Evolutionary conservation across 129 eudicot species (phyloP).

Genomic region (Flaveria bidentis): DNA sequence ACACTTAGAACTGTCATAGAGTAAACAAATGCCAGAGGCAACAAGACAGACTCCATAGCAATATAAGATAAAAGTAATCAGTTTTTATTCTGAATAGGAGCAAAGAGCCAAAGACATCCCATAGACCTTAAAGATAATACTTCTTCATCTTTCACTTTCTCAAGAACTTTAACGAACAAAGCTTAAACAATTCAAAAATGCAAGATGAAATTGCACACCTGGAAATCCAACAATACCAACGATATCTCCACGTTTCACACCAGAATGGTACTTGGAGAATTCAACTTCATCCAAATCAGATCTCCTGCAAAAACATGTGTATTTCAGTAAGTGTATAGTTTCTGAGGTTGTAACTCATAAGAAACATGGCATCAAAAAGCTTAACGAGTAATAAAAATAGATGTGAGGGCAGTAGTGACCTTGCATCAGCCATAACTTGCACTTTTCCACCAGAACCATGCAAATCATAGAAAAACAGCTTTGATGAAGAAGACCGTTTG

Average conservation of each 20-base stretch:
- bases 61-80: background rate
- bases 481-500: slow-evolving; percentile 80
- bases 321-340: slow-evolving; percentile 1
- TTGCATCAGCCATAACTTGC: slow-evolving; percentile 96
- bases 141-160: background rate
- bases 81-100: background rate
- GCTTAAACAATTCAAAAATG: background rate
- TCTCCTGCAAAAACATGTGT: slow-evolving; percentile 41
- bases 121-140: background rate
- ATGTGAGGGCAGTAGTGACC: slow-evolving; percentile 37
- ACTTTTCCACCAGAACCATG: slow-evolving; percentile 87
- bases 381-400: background rate
- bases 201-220: slow-evolving; percentile 48
- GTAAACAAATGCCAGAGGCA: background rate
- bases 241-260: slow-evolving; percentile 95
- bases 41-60: background rate
- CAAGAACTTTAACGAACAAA: background rate
- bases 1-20: background rate
- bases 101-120: slow-evolving; percentile 1
- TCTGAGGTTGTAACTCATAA: slow-evolving; percentile 18
- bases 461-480: slow-evolving; percentile 84
- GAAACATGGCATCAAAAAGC: background rate
- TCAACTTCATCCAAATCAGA: slow-evolving; percentile 81
- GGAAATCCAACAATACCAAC: slow-evolving; percentile 86
- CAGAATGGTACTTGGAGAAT: slow-evolving; percentile 62